Evolutionary conservation across 1,139 yeast species (phyloP).

Genomic region (Candida tetrigidarum): DNA sequence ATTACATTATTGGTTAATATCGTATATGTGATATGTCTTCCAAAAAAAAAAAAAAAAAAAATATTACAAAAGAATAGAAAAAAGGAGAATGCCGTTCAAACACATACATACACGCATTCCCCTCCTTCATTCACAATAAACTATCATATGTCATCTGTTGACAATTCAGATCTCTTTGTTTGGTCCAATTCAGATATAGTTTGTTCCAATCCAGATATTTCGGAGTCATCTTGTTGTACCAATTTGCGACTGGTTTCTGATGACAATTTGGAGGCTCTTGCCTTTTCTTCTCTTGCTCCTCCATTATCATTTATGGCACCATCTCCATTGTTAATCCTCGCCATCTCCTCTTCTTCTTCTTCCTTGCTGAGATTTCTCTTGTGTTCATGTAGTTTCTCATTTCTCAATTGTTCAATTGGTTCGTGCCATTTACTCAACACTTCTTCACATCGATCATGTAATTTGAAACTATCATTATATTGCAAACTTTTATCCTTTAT

Average conservation of each 20-base stretch:
- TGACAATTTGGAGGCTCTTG: background rate
- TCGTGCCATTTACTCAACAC: conserved; percentile 49
- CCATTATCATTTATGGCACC: background rate
- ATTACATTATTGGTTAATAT: too few species aligned
- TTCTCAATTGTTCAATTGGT: conserved; percentile 38
- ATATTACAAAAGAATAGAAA: too few species aligned
- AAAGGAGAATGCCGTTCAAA: background rate
- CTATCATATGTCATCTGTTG: conserved; percentile 1
- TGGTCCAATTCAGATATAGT: conserved; percentile 21
- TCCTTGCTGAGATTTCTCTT: conserved; percentile 11
- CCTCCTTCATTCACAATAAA: too few species aligned
- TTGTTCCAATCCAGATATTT: conserved; percentile 28
- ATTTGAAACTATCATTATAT: conserved; percentile 49
- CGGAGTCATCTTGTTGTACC: conserved; percentile 33
- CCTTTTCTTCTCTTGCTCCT: background rate
- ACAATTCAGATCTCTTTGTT: conserved; percentile 11
- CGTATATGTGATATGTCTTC: too few species aligned
- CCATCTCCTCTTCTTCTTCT: conserved; percentile 1
- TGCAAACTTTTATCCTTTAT: conserved; percentile 44
- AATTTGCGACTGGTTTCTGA: background rate
- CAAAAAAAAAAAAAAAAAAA: too few species aligned
- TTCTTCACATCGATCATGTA: conserved; percentile 51
- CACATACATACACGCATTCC: background rate
- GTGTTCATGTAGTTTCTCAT: conserved; percentile 30
- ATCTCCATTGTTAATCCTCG: conserved; percentile 1